phyloP scores from a whole-genome alignment of 2,329 filamentous ascomycete species.

The Penicillium decumbens region DNA sequence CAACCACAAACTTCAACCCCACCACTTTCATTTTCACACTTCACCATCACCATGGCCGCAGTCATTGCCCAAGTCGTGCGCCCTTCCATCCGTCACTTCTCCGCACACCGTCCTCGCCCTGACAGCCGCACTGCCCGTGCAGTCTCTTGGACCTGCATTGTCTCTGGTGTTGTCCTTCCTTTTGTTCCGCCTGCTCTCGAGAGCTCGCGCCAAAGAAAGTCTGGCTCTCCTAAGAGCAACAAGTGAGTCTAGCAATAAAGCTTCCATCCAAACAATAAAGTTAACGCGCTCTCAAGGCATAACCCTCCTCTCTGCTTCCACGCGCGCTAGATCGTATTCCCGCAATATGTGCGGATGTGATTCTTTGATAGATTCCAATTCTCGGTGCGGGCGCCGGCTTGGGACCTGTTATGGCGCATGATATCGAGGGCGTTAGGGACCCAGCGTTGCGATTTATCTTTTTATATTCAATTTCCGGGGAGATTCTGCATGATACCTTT shows the following conservation, averaged over 20 bases:
- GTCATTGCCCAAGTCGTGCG: conserved; percentile 26
- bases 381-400: conserved; percentile 14
- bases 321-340: conserved; percentile 28
- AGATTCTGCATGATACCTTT: background rate
- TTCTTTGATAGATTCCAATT: background rate
- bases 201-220: conserved; percentile 41
- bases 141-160: conserved; percentile 40
- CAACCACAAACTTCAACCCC: no score
- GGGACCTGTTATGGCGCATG: conserved; percentile 13
- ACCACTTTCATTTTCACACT: background rate
- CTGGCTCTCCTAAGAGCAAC: conserved; percentile 35
- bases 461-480: background rate
- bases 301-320: conserved; percentile 43
- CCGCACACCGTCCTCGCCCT: conserved; percentile 39
- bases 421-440: conserved; percentile 10
- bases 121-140: conserved; percentile 40
- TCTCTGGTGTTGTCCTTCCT: conserved; percentile 43
- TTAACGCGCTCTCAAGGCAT: conserved; percentile 24
- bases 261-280: background rate
- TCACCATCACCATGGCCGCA: conserved; percentile 13
- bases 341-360: background rate
- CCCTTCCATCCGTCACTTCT: conserved; percentile 44
- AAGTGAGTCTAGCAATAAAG: conserved; percentile 29
- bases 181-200: conserved; percentile 47
- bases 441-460: conserved; percentile 11